phyloP scores from a whole-genome alignment of 83 land plant genomes.

The Picea abies region DNA sequence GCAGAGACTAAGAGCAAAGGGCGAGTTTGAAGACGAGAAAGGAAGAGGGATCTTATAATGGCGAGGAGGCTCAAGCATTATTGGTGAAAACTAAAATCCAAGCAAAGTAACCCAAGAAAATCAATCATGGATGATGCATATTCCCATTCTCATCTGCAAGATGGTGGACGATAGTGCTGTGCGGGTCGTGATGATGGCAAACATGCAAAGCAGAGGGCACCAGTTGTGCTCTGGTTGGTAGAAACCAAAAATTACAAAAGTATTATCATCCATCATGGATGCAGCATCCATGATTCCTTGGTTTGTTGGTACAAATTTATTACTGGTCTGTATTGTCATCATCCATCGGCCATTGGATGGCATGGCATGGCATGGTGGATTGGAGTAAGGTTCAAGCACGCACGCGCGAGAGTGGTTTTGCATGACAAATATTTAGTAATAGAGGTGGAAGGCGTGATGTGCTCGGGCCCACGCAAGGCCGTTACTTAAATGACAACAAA shows the following conservation, averaged over 20 bases:
- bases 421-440: conserved; percentile 4
- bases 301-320: neutral
- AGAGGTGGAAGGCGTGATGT: conserved; percentile 15
- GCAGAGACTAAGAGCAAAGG: neutral
- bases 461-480: neutral
- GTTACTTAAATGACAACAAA: too few relatives aligned
- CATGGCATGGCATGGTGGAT: neutral
- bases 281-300: too few relatives aligned
- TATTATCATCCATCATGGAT: too few relatives aligned
- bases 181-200: neutral
- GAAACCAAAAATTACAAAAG: too few relatives aligned
- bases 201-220: neutral
- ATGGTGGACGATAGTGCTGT: neutral
- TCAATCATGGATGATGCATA: neutral
- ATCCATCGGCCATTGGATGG: neutral
- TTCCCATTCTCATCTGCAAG: neutral
- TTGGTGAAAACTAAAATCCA: neutral
- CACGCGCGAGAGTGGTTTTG: neutral
- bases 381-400: neutral
- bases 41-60: neutral
- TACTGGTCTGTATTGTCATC: neutral
- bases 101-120: neutral
- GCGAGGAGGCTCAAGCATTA: neutral
- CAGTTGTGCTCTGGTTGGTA: too few relatives aligned
- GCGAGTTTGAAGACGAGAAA: neutral